phyloP scores from a whole-genome alignment of 345 rosid species.

The Eutrema yunnanense region DNA sequence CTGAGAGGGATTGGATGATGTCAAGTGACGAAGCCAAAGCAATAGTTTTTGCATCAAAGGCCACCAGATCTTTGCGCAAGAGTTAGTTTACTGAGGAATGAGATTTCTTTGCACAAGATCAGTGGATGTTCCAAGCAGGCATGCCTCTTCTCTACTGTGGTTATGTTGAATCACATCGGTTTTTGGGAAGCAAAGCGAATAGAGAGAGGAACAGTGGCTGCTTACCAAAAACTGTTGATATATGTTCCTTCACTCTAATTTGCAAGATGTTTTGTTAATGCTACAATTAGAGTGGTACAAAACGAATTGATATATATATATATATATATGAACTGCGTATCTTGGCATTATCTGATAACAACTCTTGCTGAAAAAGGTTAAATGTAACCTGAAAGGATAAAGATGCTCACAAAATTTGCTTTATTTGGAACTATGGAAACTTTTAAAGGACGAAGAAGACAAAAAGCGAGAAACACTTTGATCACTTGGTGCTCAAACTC shows the following conservation, averaged over 20 bases:
- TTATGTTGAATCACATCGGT: background rate
- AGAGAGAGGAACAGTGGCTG: background rate
- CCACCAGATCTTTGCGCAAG: conserved; percentile 43
- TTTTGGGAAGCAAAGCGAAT: background rate
- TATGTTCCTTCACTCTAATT: background rate
- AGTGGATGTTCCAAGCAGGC: background rate
- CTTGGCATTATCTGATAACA: background rate
- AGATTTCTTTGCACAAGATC: background rate
- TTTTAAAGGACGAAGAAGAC: background rate
- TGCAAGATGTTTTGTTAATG: background rate
- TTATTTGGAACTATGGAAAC: conserved; percentile 15
- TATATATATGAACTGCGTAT: background rate
- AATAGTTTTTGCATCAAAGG: conserved; percentile 52
- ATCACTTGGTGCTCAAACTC: conserved; percentile 39
- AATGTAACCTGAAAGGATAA: background rate
- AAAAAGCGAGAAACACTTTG: conserved; percentile 4
- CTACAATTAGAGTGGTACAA: background rate
- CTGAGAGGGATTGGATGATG: conserved; percentile 70
- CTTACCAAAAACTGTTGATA: background rate
- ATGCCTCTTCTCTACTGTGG: background rate
- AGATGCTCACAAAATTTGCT: conserved; percentile 19
- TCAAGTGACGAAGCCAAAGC: conserved; percentile 55
- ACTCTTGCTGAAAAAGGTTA: background rate
- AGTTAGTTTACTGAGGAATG: conserved; percentile 10
- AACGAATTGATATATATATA: background rate